phyloP scores from a whole-genome alignment of 148 eudicot genomes.

The Agrostemma githago region DNA sequence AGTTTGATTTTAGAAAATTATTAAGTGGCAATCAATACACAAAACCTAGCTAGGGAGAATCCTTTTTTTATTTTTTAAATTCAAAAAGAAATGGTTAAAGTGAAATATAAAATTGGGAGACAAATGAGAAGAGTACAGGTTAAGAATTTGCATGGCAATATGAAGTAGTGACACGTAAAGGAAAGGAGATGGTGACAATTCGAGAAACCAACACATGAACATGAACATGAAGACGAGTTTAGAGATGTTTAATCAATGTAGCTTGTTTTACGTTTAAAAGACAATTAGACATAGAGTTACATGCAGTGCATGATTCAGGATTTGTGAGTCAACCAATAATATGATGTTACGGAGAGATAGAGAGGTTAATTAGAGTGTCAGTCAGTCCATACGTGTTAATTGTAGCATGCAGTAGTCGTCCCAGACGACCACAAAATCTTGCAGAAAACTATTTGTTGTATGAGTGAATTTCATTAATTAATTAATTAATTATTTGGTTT shows the following conservation, averaged over 20 bases:
- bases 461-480: background rate
- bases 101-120: no score
- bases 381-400: background rate
- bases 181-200: background rate
- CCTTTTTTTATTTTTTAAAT: background rate
- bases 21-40: no score
- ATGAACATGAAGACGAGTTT: background rate
- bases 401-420: background rate
- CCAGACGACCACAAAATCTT: background rate
- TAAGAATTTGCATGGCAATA: background rate
- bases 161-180: background rate
- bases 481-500: background rate
- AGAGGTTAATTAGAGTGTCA: constrained; percentile 1
- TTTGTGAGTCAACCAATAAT: background rate
- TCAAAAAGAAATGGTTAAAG: no score
- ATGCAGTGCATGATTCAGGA: background rate
- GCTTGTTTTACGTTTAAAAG: background rate
- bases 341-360: no score
- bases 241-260: background rate
- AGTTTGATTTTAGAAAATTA: no score
- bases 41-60: background rate
- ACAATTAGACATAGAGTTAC: background rate
- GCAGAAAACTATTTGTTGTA: background rate
- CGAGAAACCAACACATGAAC: background rate
- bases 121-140: background rate